Evolutionary conservation across 1,139 yeast species (phyloP).

Genomic region (Yamadazyma taylorii): DNA sequence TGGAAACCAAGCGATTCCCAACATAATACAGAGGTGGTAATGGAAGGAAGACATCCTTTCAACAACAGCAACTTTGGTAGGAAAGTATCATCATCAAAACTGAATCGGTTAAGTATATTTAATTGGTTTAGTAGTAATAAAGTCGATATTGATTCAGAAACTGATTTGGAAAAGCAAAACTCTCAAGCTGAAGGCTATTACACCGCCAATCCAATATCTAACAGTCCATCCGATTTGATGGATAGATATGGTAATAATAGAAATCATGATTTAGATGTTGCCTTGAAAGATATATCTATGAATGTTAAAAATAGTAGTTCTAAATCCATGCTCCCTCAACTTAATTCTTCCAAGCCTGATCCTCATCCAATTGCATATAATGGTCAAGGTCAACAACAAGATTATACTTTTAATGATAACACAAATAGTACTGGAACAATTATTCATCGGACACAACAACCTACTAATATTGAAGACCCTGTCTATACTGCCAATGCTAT

Average conservation of each 20-base stretch:
- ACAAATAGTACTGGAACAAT: conserved; percentile 24
- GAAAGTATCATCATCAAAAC: conserved; percentile 3
- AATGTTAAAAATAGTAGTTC: conserved; percentile 1
- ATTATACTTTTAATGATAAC: too few relatives aligned
- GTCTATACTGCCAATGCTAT: conserved; percentile 27
- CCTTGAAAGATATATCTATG: neutral
- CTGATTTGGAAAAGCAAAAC: conserved; percentile 4
- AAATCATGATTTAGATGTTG: conserved; percentile 7
- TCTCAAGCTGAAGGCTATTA: neutral
- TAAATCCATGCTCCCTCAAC: neutral
- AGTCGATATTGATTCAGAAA: neutral
- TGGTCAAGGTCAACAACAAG: too few relatives aligned
- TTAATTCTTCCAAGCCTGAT: neutral
- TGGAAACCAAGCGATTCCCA: conserved; percentile 55
- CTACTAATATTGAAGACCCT: neutral
- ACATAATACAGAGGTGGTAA: conserved; percentile 31
- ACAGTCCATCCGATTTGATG: neutral
- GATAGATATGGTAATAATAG: neutral
- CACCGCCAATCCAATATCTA: neutral
- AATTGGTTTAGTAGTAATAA: conserved; percentile 12
- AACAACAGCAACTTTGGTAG: conserved; percentile 16
- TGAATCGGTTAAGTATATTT: conserved; percentile 3
- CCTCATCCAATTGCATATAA: conserved; percentile 8
- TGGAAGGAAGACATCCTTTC: conserved; percentile 45
- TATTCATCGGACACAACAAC: neutral